Evolutionary conservation across 2,329 filamentous ascomycete genomes (phyloP).

Genomic region (Pseudogymnoascus sp.): DNA sequence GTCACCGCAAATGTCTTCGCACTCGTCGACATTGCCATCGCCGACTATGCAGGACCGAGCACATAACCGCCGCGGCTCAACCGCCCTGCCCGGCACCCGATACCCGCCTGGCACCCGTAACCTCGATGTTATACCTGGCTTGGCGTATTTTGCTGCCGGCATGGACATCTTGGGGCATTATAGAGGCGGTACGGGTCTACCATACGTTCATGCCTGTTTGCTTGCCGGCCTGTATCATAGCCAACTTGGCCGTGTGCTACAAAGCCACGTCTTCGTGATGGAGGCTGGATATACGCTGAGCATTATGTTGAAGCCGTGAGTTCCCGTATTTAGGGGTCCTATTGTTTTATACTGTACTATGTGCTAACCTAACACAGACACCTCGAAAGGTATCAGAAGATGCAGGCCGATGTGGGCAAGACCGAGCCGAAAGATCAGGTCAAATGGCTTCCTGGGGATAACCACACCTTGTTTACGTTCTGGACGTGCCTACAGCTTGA

Average conservation of each 20-base stretch:
- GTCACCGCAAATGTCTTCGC: slow-evolving; percentile 38
- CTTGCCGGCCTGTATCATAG: slow-evolving; percentile 83
- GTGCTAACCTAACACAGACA: not conserved
- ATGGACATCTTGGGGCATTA: slow-evolving; percentile 80
- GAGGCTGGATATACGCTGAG: slow-evolving; percentile 51
- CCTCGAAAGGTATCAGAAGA: not conserved
- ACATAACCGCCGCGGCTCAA: not conserved
- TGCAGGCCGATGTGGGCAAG: not conserved
- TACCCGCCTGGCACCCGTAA: slow-evolving; percentile 41
- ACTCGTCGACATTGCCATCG: not conserved
- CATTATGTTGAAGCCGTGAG: slow-evolving; percentile 61
- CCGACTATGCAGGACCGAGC: not conserved
- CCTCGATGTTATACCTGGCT: slow-evolving; percentile 76
- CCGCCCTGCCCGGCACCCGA: slow-evolving; percentile 10
- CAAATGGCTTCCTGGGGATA: slow-evolving; percentile 34
- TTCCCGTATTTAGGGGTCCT: not conserved
- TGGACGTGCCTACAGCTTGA: slow-evolving; percentile 94
- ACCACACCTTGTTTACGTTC: slow-evolving; percentile 67
- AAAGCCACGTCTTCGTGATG: slow-evolving; percentile 63
- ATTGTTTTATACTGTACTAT: not conserved
- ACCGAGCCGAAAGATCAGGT: not conserved
- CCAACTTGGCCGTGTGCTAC: slow-evolving; percentile 76
- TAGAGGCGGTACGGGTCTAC: slow-evolving; percentile 69
- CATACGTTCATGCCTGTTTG: slow-evolving; percentile 76
- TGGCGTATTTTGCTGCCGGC: slow-evolving; percentile 83